Evolutionary conservation across 768 basidiomycete genomes (phyloP).

Genomic region (Boletales sp.): DNA sequence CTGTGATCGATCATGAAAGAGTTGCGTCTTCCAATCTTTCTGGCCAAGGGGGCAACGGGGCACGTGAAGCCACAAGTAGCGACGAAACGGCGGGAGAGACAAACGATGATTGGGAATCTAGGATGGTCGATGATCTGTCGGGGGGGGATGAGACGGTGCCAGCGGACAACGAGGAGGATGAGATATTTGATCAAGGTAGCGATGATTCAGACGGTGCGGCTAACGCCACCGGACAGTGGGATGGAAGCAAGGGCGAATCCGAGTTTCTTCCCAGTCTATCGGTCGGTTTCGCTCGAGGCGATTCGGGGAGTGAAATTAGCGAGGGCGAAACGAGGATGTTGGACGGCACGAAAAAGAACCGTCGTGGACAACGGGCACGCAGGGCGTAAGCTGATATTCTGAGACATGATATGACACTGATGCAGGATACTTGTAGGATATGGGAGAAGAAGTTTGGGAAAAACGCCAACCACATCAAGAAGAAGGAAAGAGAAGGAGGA

Average conservation of each 20-base stretch:
- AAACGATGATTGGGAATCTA: conserved; percentile 41
- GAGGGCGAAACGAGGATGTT: conserved; percentile 56
- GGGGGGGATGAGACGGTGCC: conserved; percentile 34
- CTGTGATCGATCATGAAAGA: background rate
- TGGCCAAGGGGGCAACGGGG: conserved; percentile 15
- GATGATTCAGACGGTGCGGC: conserved; percentile 12
- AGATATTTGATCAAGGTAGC: conserved; percentile 28
- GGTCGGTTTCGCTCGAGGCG: conserved; percentile 79
- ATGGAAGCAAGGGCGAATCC: conserved; percentile 33
- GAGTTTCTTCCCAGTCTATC: conserved; percentile 88
- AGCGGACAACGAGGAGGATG: conserved; percentile 30
- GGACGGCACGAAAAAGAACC: conserved; percentile 70
- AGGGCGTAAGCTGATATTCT: conserved; percentile 66
- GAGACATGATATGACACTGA: background rate
- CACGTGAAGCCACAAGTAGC: conserved; percentile 18
- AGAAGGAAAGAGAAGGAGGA: conserved; percentile 32
- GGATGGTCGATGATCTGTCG: conserved; percentile 32
- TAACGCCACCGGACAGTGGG: conserved; percentile 8
- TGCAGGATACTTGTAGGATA: conserved; percentile 51
- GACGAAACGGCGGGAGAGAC: conserved; percentile 4
- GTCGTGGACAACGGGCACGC: conserved; percentile 91
- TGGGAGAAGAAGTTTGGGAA: conserved; percentile 97
- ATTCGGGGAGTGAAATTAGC: conserved; percentile 74
- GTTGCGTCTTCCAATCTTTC: background rate
- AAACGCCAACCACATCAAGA: conserved; percentile 89